Evolutionary conservation across 2,329 filamentous ascomycete species (phyloP), one percentile per base, ranked within the genome.

Genomic region (Bipolaris zeicola): DNA sequence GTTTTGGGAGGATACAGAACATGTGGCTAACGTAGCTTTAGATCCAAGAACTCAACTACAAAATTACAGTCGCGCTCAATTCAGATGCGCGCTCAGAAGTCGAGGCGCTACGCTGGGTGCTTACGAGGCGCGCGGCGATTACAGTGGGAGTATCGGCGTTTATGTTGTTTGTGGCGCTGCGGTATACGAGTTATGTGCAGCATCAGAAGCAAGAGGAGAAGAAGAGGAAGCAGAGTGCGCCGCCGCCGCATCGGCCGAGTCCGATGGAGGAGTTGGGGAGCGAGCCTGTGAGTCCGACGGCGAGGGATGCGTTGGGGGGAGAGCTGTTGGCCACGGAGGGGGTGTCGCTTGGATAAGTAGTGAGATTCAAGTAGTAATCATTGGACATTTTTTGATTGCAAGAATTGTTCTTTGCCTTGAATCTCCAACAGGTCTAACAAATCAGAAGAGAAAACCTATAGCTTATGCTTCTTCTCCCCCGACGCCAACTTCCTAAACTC

Each of bases 11-110:
- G 6, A 10, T 28, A 10, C 1, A 6, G 8, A 13, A 10, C 28
- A 31, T 5, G 1, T 31, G 28, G 5, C 28, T 31, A 3, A 31
- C 28, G 28, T 13, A 31, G 10, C 6, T 11, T 11, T 68, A 91
- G 83, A 93, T 96, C 61, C 93, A 97, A 81, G 90, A 96, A 79
- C 84, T 98, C 65, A 96, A 94, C 77, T 96, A 98, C 78, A 95
- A 96, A 75, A 98, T 99, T 75, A 96, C 91, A 20, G 92, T 96
- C 31, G 84, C 86, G 38, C 83, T 99, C 41, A 96, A 92, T 74
- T 95, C 91, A 60, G 95, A 98, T 75, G 87, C 90, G 45, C 93
- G 94, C 74, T 94, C 90, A 4, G 91, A 97, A 67, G 93, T 98
- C 46, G 95, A 99, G 76, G 90, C 89, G 1, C 80, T 99, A 46